Percentiles rank a stretch among this genome's conserved stretches.
These are phyloP conservation scores for Cairneyella variabilis DNA, from an alignment of 495 filamentous ascomycete genomes.

Conservation along the genomic window DNA sequence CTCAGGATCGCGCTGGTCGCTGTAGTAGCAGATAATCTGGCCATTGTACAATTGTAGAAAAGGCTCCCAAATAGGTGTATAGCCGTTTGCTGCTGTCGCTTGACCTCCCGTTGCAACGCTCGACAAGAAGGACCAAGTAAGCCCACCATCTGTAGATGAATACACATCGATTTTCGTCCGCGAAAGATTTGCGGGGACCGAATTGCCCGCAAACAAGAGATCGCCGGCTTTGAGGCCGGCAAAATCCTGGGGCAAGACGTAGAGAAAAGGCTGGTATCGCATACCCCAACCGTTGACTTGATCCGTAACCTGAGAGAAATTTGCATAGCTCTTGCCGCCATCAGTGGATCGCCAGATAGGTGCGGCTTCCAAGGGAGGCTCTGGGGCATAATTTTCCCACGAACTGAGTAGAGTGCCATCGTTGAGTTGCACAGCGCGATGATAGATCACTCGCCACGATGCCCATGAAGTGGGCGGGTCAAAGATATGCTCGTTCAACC, in stretches of 20 bases:
- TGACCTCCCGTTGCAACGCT: slow-evolving; percentile 51
- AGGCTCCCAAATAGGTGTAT: slow-evolving; percentile 66
- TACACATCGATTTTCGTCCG: slow-evolving; percentile 64
- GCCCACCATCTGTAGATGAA: slow-evolving; percentile 52
- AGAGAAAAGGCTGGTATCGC: slow-evolving; percentile 62
- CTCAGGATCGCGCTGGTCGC: slow-evolving; percentile 58
- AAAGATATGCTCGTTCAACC: too few relatives aligned
- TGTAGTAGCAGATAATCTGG: slow-evolving; percentile 59
- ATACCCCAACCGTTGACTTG: slow-evolving; percentile 54
- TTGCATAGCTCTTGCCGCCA: slow-evolving; percentile 52
- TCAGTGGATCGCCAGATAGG: slow-evolving; percentile 61
- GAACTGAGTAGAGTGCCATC: neutral
- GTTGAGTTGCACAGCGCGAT: neutral
- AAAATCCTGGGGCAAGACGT: slow-evolving; percentile 50
- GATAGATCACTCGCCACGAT: neutral
- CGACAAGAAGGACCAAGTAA: slow-evolving; percentile 60
- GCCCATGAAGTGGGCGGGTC: neutral
- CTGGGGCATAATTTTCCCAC: neutral
- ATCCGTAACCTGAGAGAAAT: slow-evolving; percentile 43
- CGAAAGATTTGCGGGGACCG: slow-evolving; percentile 55
- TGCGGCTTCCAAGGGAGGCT: slow-evolving; percentile 46
- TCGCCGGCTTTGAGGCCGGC: slow-evolving; percentile 55
- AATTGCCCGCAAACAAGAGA: slow-evolving; percentile 52
- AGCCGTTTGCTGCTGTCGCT: slow-evolving; percentile 52
- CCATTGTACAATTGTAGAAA: slow-evolving; percentile 53